Conservation (phyloP, 2,329 filamentous ascomycete species). For the Neurospora sp. region DNA sequence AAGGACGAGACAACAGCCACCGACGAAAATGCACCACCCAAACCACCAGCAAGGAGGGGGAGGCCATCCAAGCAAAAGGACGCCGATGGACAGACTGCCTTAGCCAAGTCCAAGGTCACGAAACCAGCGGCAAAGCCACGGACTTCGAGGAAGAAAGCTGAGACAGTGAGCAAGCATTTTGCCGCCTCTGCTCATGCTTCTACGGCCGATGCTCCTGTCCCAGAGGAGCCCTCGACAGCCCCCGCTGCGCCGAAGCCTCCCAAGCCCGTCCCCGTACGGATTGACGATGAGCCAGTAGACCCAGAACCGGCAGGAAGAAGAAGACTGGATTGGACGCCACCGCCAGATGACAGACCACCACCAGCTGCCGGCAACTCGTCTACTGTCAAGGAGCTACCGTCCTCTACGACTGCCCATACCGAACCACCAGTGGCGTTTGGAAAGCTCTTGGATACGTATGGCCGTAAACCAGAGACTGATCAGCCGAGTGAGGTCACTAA, state of each 20-base stretch:
- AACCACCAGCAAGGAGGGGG: background rate
- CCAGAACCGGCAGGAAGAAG: constrained; percentile 44
- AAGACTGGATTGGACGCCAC: constrained; percentile 61
- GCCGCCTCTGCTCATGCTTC: background rate
- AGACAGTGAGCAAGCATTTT: constrained; percentile 28
- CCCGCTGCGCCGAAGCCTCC: constrained; percentile 12
- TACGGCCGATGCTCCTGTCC: background rate
- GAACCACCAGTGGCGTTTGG: constrained; percentile 25
- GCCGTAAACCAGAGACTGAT: constrained; percentile 21
- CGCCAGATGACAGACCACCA: constrained; percentile 19
- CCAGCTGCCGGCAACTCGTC: constrained; percentile 24
- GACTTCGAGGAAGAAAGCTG: constrained; percentile 18
- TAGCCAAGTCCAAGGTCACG: constrained; percentile 24
- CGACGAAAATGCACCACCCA: background rate
- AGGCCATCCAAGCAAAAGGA: constrained; percentile 4
- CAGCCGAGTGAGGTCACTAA: background rate
- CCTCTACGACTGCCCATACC: constrained; percentile 7
- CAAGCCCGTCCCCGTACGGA: constrained; percentile 13
- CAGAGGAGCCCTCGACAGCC: background rate
- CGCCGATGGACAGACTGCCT: constrained; percentile 20
- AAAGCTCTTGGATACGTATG: constrained; percentile 33
- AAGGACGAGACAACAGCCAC: constrained; percentile 5
- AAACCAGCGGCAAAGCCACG: constrained; percentile 20
- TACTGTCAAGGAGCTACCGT: constrained; percentile 20
- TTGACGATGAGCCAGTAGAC: constrained; percentile 23